A percentile compares a stretch with the other conserved stretches of the same genome.
Conservation (phyloP, 768 basidiomycete species). For the Lactarius sp. region DNA sequence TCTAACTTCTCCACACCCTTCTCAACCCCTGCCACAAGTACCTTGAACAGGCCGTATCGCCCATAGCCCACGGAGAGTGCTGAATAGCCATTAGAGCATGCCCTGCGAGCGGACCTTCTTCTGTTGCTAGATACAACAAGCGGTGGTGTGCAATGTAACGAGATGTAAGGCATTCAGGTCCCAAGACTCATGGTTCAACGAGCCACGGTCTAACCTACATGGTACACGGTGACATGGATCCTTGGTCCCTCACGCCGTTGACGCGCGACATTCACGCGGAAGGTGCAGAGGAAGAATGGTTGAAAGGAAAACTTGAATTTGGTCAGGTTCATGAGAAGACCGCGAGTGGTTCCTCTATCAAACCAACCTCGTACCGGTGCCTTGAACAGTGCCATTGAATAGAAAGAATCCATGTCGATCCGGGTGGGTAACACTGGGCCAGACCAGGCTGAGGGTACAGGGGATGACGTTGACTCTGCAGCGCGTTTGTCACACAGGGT, state of each 20-base stretch:
- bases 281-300: background rate
- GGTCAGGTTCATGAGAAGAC: too few relatives aligned
- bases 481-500: background rate
- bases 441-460: too few relatives aligned
- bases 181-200: background rate
- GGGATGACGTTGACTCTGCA: background rate
- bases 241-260: too few relatives aligned
- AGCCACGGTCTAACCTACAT: too few relatives aligned
- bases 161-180: background rate
- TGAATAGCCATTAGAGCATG: background rate
- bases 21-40: constrained; percentile 34
- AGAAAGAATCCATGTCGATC: background rate
- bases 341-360: too few relatives aligned
- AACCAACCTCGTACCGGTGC: too few relatives aligned
- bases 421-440: too few relatives aligned
- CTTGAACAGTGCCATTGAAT: background rate
- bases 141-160: background rate
- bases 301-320: too few relatives aligned
- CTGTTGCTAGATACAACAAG: background rate
- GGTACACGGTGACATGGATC: too few relatives aligned
- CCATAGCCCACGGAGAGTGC: too few relatives aligned
- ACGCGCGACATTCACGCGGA: background rate
- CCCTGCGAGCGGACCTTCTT: background rate
- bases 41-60: constrained; percentile 76
- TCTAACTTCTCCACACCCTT: constrained; percentile 65